Conservation (phyloP, 1,284 basidiomycete genomes). For the Phenoliferia sp. region DNA sequence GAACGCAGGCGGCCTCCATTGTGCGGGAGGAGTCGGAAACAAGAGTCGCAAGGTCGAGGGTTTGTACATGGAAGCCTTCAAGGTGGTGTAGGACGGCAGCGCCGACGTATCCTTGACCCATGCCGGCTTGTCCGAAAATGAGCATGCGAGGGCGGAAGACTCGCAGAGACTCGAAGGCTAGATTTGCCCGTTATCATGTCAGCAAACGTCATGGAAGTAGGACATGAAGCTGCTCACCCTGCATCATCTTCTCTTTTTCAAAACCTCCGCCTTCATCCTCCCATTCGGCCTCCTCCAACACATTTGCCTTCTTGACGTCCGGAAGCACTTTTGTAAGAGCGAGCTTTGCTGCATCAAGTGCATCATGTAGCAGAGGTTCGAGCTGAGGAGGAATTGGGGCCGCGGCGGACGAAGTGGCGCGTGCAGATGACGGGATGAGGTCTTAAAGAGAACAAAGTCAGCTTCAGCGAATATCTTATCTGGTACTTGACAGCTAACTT, state of each 20-base stretch:
- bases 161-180: conserved; percentile 85
- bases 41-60: conserved; percentile 80
- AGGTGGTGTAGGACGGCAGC: conserved; percentile 87
- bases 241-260: conserved; percentile 62
- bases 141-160: conserved; percentile 87
- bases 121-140: conserved; percentile 73
- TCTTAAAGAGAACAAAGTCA: conserved; percentile 49
- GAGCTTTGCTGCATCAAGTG: conserved; percentile 65
- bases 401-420: conserved; percentile 80
- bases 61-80: conserved; percentile 94
- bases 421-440: conserved; percentile 87
- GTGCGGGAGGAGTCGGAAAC: conserved; percentile 86
- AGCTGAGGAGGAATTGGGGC: conserved; percentile 81
- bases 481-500: conserved; percentile 53
- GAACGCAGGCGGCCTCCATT: conserved; percentile 85
- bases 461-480: background rate
- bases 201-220: background rate
- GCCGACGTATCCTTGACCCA: conserved; percentile 88
- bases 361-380: conserved; percentile 65
- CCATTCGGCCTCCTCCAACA: conserved; percentile 87
- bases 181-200: background rate
- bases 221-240: conserved; percentile 55
- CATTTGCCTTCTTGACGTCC: conserved; percentile 41
- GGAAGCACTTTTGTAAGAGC: conserved; percentile 53
- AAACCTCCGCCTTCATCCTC: conserved; percentile 53